Evolutionary conservation across 2,329 filamentous ascomycete species (phyloP), one percentile per base, ranked within the genome.

Genomic region (Colletotrichum godetiae): DNA sequence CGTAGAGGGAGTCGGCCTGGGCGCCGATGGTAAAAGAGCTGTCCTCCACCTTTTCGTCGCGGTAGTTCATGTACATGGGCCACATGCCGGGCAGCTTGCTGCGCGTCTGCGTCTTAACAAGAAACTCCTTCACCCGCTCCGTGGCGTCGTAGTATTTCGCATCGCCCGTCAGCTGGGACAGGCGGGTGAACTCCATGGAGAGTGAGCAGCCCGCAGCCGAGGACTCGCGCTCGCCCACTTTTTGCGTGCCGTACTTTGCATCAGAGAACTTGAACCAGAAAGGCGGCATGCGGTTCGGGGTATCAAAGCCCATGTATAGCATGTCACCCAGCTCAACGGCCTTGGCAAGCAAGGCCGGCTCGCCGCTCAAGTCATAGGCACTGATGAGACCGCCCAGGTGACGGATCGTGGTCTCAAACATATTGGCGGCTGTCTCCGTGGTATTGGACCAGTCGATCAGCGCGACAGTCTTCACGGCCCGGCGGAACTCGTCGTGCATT

Each of bases 121-220:
- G 88, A 72, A 91, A 88, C 77, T 91, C 86, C 75, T 93, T 95
- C 73, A 96, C 88, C n/a, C 92, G 88, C 74, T 93, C 92, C 66
- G 94, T 89, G 5, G 92, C 93, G 81, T 94, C 92, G 80, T 93
- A 95, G 82, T 93, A 95, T 79, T 92, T 94, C 67, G 89, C 83
- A 73, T 95, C 87, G 63, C 90, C 90, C 0, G 93, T 94, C 71
- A 95, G 84, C 81, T 95, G 93, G 24, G 91, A 91, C 58, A 96
- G 85, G 6, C 93, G 86, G 2, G 92, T 94, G 79, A 95, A 94
- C 79, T 95, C 93, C 72, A 96, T 81, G 10, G 90, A 91, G 68
- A 95, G 85, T 11, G 92, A 93, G 37, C 93, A 93, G 19, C 83
- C 82, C n/a, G 84, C 85, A 33, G 87, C 87, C 8, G 82, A 81